phyloP scores from a whole-genome alignment of 306 rosid genomes.

The Prinsepia uniflora region DNA sequence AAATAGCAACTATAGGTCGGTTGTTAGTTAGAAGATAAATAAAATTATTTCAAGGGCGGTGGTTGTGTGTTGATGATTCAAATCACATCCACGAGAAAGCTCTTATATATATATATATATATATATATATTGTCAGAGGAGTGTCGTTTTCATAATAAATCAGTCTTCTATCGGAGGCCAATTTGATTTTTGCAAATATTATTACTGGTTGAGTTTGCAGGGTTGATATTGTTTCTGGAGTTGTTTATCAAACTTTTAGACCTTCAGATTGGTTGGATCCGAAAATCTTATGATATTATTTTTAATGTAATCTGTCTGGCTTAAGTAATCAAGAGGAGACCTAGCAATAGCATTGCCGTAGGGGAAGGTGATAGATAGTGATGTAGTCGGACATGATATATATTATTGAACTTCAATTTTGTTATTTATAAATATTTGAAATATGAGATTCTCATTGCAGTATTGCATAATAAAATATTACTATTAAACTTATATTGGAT shows the following conservation, averaged over 20 bases:
- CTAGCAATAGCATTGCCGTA: too few species aligned
- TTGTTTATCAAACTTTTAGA: slow-evolving; percentile 65
- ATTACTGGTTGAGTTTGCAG: slow-evolving; percentile 26
- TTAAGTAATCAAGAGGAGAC: too few species aligned
- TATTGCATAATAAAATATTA: too few species aligned
- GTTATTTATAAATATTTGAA: too few species aligned
- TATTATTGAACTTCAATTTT: too few species aligned
- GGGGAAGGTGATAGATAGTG: too few species aligned
- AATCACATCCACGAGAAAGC: background rate
- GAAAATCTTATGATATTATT: background rate
- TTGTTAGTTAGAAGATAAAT: slow-evolving; percentile 12
- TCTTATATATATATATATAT: too few species aligned
- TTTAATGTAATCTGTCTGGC: too few species aligned
- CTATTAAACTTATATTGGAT: too few species aligned
- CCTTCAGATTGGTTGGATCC: slow-evolving; percentile 8
- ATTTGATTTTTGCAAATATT: slow-evolving; percentile 1
- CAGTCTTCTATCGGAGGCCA: background rate
- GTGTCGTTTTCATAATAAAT: slow-evolving; percentile 8
- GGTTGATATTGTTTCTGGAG: slow-evolving; percentile 17
- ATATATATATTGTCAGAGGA: too few species aligned
- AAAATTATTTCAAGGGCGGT: background rate
- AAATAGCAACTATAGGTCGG: slow-evolving; percentile 4
- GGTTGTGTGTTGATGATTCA: background rate
- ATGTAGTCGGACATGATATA: too few species aligned
- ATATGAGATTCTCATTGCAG: too few species aligned